Percentiles rank a stretch among this genome's conserved stretches.
Conservation (phyloP, 2,329 filamentous ascomycete species). For the Sclerotinia borealis region DNA sequence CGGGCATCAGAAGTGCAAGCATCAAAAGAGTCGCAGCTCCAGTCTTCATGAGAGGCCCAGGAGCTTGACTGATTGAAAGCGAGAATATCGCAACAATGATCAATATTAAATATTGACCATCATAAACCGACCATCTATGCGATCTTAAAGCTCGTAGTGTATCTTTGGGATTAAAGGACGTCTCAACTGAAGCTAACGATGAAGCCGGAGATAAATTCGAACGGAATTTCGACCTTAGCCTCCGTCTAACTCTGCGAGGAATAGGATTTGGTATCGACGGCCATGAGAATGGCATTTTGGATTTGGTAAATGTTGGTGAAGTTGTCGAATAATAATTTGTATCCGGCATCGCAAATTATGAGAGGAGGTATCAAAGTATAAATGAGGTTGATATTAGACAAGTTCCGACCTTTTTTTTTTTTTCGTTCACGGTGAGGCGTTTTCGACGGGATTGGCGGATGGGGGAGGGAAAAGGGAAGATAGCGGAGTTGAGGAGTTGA, state of each 20-base stretch:
- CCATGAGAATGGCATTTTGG: constrained; percentile 39
- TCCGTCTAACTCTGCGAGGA: constrained; percentile 60
- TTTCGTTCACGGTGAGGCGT: not conserved
- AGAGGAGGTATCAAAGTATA: not conserved
- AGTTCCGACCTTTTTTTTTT: not conserved
- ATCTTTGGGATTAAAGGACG: constrained; percentile 74
- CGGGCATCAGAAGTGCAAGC: constrained; percentile 69
- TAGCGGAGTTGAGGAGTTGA: no score
- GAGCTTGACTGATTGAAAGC: constrained; percentile 70
- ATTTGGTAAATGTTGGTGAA: constrained; percentile 28
- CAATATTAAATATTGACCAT: constrained; percentile 77
- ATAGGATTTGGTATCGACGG: constrained; percentile 46
- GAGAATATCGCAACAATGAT: constrained; percentile 74
- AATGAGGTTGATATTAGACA: not conserved
- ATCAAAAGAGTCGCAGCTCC: constrained; percentile 61
- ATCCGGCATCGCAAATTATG: constrained; percentile 22
- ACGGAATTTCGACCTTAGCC: constrained; percentile 62
- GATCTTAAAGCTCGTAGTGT: constrained; percentile 69
- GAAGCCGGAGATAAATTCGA: constrained; percentile 61
- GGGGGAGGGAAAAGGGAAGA: constrained; percentile 1
- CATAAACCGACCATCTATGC: constrained; percentile 75
- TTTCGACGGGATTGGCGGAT: constrained; percentile 4
- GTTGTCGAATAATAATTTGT: constrained; percentile 21
- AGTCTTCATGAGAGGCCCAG: constrained; percentile 74
- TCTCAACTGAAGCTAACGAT: constrained; percentile 70